Base-by-base conservation (phyloP, 495 filamentous ascomycete species). In the Trichocladium antarcticum region DNA sequence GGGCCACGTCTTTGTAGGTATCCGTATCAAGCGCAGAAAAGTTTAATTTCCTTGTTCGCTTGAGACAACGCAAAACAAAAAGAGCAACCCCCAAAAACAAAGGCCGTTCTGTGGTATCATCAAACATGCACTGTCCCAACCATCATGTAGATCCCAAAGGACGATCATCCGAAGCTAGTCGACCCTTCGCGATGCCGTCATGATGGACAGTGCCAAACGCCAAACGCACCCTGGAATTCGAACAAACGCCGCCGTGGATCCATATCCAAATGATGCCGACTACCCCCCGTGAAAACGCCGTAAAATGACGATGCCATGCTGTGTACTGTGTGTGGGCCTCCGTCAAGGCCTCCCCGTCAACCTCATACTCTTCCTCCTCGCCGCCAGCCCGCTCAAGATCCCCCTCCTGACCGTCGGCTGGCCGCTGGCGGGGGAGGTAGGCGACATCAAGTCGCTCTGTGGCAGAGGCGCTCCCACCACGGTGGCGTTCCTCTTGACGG, bases 281-380 rank as follows among this genome's bases (percentile, higher is more conserved):
- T 21, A 41, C 16, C 21, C 10, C 1, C 20, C 31, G 20, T 14
- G 15, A 15, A 34, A 34, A 49, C 20, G 37, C 46, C 37, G 6
- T 22, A 3, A 20, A 49, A 42, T 39, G 17, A 7, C 24, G 27
- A 37, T 29, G n/a, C n/a, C n/a, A n/a, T n/a, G n/a, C n/a, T n/a
- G n/a, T n/a, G n/a, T n/a, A n/a, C n/a, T n/a, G n/a, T n/a, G n/a
- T n/a, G n/a, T n/a, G n/a, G n/a, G n/a, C n/a, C n/a, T n/a, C n/a
- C n/a, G n/a, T n/a, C n/a, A n/a, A n/a, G 37, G 37, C 43, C 57
- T 63, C 19, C 55, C 62, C 9, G 50, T 57, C 31, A 65, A 29
- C 53, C 62, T 69, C 46, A 71, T 57, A 46, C 61, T 71, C 53
- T 62, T 60, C 49, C 68, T 62, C 50, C 68, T 58, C 32, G 64